Conservation (phyloP, 2,329 filamentous ascomycete genomes). For the Penicillium sclerotigenum region DNA sequence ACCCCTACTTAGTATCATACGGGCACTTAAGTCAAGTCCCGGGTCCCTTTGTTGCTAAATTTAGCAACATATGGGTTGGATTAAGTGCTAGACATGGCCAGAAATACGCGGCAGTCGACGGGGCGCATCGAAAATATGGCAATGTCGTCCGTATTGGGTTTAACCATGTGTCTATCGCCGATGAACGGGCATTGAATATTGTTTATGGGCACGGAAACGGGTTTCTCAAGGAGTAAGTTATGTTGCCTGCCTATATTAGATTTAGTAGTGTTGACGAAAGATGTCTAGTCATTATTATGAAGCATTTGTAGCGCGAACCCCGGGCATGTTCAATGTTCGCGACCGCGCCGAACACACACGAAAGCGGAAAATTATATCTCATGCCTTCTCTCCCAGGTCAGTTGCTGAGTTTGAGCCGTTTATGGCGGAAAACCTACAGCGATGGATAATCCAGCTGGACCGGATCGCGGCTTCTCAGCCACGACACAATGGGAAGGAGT, state of each 20-base stretch:
- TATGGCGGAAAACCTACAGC: slow-evolving; percentile 28
- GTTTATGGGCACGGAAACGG: slow-evolving; percentile 34
- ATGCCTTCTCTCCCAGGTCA: slow-evolving; percentile 34
- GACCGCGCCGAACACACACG: slow-evolving; percentile 34
- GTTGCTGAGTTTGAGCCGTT: slow-evolving; percentile 33
- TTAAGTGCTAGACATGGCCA: slow-evolving; percentile 15
- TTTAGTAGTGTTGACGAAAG: background rate
- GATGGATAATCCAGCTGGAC: slow-evolving; percentile 21
- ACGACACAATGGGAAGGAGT: background rate
- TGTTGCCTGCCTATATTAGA: too few species aligned
- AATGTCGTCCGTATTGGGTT: slow-evolving; percentile 23
- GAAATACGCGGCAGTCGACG: slow-evolving; percentile 41
- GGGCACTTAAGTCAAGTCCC: slow-evolving; percentile 10
- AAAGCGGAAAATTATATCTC: slow-evolving; percentile 36
- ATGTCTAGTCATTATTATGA: slow-evolving; percentile 27
- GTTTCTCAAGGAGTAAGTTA: slow-evolving; percentile 27
- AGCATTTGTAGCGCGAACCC: slow-evolving; percentile 34
- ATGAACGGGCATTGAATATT: slow-evolving; percentile 17
- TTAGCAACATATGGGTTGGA: slow-evolving; percentile 23
- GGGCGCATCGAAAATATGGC: slow-evolving; percentile 33
- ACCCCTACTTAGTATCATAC: slow-evolving; percentile 19
- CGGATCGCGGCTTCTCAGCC: slow-evolving; percentile 8
- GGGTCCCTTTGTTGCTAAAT: slow-evolving; percentile 19
- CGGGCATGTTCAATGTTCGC: slow-evolving; percentile 35
- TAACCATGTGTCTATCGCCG: slow-evolving; percentile 26